Base-by-base conservation (phyloP, 148 eudicot genomes). In the Heliosperma pusillum region DNA sequence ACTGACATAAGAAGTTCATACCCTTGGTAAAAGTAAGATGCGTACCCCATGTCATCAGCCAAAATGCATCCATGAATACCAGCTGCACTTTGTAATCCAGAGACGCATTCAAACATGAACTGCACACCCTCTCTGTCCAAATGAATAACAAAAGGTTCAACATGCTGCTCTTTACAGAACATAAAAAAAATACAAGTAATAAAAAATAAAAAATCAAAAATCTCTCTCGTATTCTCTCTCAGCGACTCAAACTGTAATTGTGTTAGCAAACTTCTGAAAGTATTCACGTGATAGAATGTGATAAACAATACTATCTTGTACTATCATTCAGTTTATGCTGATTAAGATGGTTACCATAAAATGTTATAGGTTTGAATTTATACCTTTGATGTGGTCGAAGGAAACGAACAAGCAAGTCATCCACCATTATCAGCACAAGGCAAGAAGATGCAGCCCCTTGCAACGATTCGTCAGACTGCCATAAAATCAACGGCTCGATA, bases 1-100 rank as follows among this genome's bases (percentile, higher is more conserved):
- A 58, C 60, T 25, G 55, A 27, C 36, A 76, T 70, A 56, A 63
- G 30, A 26, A 70, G 45, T 66, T 20, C 25, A 61, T 26, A 42
- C 33, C 13, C 60, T 75, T 63, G n/a, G 45, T 20, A 79, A 70
- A n/a, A 70, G 44, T 21, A 19, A 73, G 80, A 74, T 63, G 21
- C 33, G 81, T 89, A 96, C 99, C 99, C 99, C 99, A 96, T 96
- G 74, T 96, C 99, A 86, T 96, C 99, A 64, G 99, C 99, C 84
- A 96, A 79, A 82, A 96, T 96, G 97, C 99, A 96, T 65, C 99
- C 99, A 74, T 71, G 76, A 65, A 92, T 88, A 82, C 86, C 85
- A 60, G 81, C 87, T 75, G 86, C 81, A 68, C 78, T 79, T 42
- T 79, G 86, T 61, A 84, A 77, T 67, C 97, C 99, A 12, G 99